Conservation (phyloP, 2,329 filamentous ascomycete species). For the Claviceps sp. region DNA sequence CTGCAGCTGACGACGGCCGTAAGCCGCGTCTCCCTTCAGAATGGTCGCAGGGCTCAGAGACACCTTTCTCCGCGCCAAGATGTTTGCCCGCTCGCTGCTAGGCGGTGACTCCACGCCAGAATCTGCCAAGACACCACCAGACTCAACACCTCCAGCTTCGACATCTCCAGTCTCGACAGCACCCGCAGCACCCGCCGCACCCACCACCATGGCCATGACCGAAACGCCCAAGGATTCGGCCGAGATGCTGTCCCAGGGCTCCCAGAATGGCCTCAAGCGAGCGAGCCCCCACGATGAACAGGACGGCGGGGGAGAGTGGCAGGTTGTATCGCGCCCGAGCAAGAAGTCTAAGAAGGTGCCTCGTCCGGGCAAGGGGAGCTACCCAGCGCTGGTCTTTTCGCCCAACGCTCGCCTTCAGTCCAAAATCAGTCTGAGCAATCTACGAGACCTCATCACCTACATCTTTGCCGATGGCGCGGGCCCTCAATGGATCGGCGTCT, state of each 20-base stretch:
- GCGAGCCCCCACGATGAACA: slow-evolving; percentile 28
- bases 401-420: slow-evolving; percentile 43
- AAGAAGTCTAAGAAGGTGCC: slow-evolving; percentile 52
- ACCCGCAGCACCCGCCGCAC: not conserved
- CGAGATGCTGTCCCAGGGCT: slow-evolving; percentile 13
- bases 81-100: slow-evolving; percentile 8
- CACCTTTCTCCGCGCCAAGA: slow-evolving; percentile 10
- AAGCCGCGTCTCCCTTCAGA: not conserved
- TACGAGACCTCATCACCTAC: slow-evolving; percentile 52
- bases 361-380: slow-evolving; percentile 40
- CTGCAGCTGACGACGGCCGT: not conserved
- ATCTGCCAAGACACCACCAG: not conserved
- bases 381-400: slow-evolving; percentile 46
- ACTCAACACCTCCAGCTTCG: not conserved
- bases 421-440: slow-evolving; percentile 47
- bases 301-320: slow-evolving; percentile 34
- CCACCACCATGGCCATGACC: slow-evolving; percentile 6
- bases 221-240: slow-evolving; percentile 5
- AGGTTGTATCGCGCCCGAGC: slow-evolving; percentile 37
- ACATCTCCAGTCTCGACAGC: not conserved
- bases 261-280: slow-evolving; percentile 33
- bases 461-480: slow-evolving; percentile 51
- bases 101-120: slow-evolving; percentile 3
- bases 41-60: slow-evolving; percentile 9
- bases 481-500: slow-evolving; percentile 52